Conservation (phyloP, 2,329 filamentous ascomycete species). For the Cladosporium sp. region DNA sequence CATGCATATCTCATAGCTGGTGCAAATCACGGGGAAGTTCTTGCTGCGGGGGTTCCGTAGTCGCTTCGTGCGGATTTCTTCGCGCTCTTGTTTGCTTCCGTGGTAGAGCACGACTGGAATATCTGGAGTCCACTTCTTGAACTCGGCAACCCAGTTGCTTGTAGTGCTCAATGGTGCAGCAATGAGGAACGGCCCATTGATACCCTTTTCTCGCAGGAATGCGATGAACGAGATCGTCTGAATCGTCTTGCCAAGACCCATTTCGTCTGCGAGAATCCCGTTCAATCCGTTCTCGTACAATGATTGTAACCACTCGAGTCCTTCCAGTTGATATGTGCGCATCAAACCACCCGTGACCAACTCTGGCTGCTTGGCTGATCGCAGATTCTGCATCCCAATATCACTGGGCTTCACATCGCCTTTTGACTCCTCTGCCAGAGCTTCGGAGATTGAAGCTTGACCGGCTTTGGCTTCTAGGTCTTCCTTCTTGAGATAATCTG, state of each 20-base stretch:
- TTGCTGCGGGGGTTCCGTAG: conserved; percentile 69
- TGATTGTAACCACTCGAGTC: conserved; percentile 85
- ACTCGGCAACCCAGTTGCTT: conserved; percentile 95
- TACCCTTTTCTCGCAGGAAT: conserved; percentile 80
- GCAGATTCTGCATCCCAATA: conserved; percentile 66
- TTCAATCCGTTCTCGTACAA: conserved; percentile 88
- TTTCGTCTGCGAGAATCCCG: conserved; percentile 89
- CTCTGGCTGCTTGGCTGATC: conserved; percentile 81
- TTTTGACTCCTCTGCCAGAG: conserved; percentile 58
- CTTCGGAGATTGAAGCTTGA: conserved; percentile 57
- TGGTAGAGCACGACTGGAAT: conserved; percentile 92
- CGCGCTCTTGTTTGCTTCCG: conserved; percentile 76
- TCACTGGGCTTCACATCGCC: conserved; percentile 61
- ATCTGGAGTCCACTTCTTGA: conserved; percentile 81
- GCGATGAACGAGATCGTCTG: conserved; percentile 88
- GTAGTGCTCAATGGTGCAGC: conserved; percentile 88
- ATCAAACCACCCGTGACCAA: conserved; percentile 85
- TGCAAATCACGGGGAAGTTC: conserved; percentile 88
- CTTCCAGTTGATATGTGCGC: conserved; percentile 92
- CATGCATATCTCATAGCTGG: conserved; percentile 94
- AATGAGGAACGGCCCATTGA: conserved; percentile 87
- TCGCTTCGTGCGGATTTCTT: conserved; percentile 68
- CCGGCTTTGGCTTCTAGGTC: conserved; percentile 56
- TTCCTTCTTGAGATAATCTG: conserved; percentile 62
- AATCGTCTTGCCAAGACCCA: conserved; percentile 90